Base-by-base conservation (phyloP, 148 eudicot genomes). In the Arctostaphylos glauca region DNA sequence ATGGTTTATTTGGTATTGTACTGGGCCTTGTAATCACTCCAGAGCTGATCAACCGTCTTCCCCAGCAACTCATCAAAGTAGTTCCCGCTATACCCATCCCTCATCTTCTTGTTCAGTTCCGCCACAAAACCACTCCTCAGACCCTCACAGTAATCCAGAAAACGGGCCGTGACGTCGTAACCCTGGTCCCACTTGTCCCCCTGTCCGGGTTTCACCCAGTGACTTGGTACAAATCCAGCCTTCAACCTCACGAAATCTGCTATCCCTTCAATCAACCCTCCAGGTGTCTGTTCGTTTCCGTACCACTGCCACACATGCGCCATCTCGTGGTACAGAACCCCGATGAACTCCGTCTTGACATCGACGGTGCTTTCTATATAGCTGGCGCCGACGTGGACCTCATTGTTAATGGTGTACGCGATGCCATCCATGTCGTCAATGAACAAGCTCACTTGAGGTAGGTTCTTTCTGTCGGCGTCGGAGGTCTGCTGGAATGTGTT, bases 261-360 rank as follows among this genome's bases (percentile, higher is more conserved):
- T 0, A 88, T 78, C 3, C 89, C 89, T 72, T 88, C 89, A 2
- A 85, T 81, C 66, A 88, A 44, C 16, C 88, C 89, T 2, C 80
- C 78, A 1, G 83, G 86, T 0, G 87, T 79, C 18, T 81, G 85
- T 16, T 82, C 78, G 21, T 46, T 47, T 1, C 85, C 81, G 13
- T 82, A 41, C 84, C 86, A 83, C 49, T 82, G 94, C 92, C 89
- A 91, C 4, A 88, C 81, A 54, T 90, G 91, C 6, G 91, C 81
- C 90, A 88, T 83, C 72, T 91, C 91, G 67, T 89, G 93, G 84
- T 81, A 88, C 19, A 89, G 16, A 3, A 89, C 84, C 13, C 89
- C 89, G 5, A 86, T 79, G 60, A 91, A 56, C 53, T 82, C 89
- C 9, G 16, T 80, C 79, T 73, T 86, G 9, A 88, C 68, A 23